A percentile compares a stretch with the other conserved stretches of the same genome.
These are phyloP conservation scores for Yamadazyma aaseri DNA, from an alignment of 1,139 yeast species.

Conservation along the genomic window DNA sequence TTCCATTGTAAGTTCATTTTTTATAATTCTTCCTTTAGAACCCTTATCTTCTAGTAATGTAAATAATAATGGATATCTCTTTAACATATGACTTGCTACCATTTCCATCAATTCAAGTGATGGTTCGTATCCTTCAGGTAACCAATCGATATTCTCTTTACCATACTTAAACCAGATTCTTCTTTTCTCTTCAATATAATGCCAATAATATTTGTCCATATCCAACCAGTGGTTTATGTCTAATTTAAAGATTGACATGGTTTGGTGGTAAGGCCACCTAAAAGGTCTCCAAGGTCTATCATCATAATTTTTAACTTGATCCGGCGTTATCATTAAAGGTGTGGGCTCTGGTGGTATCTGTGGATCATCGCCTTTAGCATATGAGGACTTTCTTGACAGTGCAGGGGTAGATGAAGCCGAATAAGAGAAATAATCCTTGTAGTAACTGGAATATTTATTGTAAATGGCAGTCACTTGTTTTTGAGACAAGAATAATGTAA, in stretches of 20 bases:
- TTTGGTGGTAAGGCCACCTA: constrained; percentile 79
- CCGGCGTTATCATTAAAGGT: constrained; percentile 65
- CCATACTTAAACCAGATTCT: constrained; percentile 59
- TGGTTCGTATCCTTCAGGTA: constrained; percentile 67
- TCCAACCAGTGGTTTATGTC: constrained; percentile 77
- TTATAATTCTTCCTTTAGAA: constrained; percentile 39
- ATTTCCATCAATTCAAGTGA: constrained; percentile 62
- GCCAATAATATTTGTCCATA: constrained; percentile 73
- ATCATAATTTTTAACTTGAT: constrained; percentile 61
- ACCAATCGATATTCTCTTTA: constrained; percentile 61
- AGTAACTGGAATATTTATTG: constrained; percentile 8
- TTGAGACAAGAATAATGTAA: constrained; percentile 16
- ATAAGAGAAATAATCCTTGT: constrained; percentile 11
- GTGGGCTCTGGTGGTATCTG: constrained; percentile 46
- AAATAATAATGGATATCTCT: constrained; percentile 62
- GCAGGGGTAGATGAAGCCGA: constrained; percentile 15
- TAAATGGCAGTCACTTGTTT: constrained; percentile 14
- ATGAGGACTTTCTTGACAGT: constrained; percentile 13
- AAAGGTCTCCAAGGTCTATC: constrained; percentile 83
- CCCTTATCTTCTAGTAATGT: constrained; percentile 44
- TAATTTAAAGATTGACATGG: constrained; percentile 70
- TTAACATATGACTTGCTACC: constrained; percentile 57
- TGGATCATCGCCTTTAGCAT: constrained; percentile 10
- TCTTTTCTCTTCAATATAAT: constrained; percentile 61
- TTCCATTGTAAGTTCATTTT: constrained; percentile 63